These are phyloP conservation scores for Silene latifolia DNA, from an alignment of 148 eudicot species.

Conservation along the genomic window DNA sequence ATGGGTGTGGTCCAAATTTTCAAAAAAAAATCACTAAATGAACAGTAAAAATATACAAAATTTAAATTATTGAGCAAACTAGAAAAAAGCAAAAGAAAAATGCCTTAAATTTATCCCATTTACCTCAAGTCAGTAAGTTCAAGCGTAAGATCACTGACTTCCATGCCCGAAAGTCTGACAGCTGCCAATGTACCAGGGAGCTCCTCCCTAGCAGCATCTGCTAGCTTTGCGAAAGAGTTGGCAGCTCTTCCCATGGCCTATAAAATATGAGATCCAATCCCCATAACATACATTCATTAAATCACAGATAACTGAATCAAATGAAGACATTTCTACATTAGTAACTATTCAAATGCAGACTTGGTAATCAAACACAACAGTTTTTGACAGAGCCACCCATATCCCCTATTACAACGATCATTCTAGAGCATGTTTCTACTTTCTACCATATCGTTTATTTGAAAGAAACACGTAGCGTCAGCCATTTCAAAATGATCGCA, in stretches of 20 bases:
- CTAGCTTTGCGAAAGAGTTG: conserved; percentile 69
- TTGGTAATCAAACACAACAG: background rate
- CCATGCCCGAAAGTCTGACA: conserved; percentile 83
- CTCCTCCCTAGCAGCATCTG: conserved; percentile 83
- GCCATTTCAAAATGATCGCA: background rate
- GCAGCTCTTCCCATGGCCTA: conserved; percentile 84
- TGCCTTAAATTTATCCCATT: background rate
- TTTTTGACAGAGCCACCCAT: background rate
- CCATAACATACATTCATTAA: background rate
- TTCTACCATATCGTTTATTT: background rate
- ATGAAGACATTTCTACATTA: background rate
- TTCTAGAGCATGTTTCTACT: background rate
- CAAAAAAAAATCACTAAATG: background rate
- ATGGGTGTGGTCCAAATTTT: background rate
- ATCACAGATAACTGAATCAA: background rate
- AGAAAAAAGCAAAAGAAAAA: background rate
- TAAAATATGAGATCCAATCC: conserved; percentile 21
- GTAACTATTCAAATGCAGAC: background rate
- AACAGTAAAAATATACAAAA: background rate
- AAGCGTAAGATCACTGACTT: conserved; percentile 88
- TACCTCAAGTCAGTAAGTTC: conserved; percentile 87
- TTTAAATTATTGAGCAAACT: background rate
- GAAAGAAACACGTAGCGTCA: background rate
- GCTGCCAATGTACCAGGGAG: conserved; percentile 95
- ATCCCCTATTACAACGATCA: background rate